Evolutionary conservation across 768 basidiomycete genomes (phyloP).

Genomic region (Thelephora aurantiotincta): DNA sequence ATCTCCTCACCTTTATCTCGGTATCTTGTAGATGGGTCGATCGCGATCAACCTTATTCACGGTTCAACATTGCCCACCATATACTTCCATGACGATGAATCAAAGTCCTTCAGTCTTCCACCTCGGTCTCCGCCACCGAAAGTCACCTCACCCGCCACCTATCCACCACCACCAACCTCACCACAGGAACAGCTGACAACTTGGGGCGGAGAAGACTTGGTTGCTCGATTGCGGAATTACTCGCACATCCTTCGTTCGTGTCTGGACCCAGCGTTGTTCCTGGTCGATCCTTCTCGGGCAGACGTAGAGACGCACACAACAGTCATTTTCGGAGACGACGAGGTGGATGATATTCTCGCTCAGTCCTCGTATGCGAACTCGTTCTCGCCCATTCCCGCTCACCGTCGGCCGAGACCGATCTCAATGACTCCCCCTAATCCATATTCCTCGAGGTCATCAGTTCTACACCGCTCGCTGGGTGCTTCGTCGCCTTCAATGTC

Average conservation of each 20-base stretch:
- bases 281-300: slow-evolving; percentile 85
- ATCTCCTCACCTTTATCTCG: slow-evolving; percentile 12
- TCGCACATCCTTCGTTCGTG: slow-evolving; percentile 75
- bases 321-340: slow-evolving; percentile 72
- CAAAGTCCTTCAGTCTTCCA: slow-evolving; percentile 51
- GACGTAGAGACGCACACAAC: slow-evolving; percentile 88
- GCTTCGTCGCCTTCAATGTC: slow-evolving; percentile 35
- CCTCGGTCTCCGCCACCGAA: slow-evolving; percentile 25
- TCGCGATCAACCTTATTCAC: slow-evolving; percentile 79
- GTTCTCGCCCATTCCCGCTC: slow-evolving; percentile 73
- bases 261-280: slow-evolving; percentile 73
- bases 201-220: slow-evolving; percentile 83
- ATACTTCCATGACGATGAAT: slow-evolving; percentile 96
- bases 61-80: slow-evolving; percentile 80
- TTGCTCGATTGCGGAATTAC: slow-evolving; percentile 62
- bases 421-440: slow-evolving; percentile 31
- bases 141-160: slow-evolving; percentile 23
- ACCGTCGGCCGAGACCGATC: slow-evolving; percentile 60
- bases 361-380: slow-evolving; percentile 67
- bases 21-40: slow-evolving; percentile 54
- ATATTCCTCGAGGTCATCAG: slow-evolving; percentile 55
- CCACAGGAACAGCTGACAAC: slow-evolving; percentile 31
- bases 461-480: slow-evolving; percentile 67
- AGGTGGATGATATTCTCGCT: slow-evolving; percentile 75
- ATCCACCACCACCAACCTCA: slow-evolving; percentile 43